A percentile compares a stretch with the other conserved stretches of the same genome.
These are phyloP conservation scores for Neurospora africana DNA, from an alignment of 495 filamentous ascomycete species.

Conservation along the genomic window DNA sequence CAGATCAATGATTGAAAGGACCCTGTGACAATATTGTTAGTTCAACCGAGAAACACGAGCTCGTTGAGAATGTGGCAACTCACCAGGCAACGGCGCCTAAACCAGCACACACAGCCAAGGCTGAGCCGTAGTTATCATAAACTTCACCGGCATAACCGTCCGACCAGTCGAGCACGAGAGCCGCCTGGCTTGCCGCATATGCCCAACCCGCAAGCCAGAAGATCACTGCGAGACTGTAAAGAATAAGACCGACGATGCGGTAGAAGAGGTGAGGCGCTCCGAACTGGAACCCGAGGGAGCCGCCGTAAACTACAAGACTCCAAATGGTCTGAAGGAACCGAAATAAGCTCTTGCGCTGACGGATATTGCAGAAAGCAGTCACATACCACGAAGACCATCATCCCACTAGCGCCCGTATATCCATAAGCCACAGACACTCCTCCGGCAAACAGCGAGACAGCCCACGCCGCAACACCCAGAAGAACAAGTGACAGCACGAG, in stretches of 20 bases:
- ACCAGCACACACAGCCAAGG: conserved; percentile 27
- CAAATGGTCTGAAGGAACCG: conserved; percentile 16
- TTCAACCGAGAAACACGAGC: neutral
- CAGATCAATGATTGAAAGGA: conserved; percentile 25
- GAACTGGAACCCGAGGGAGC: conserved; percentile 16
- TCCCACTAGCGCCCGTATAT: conserved; percentile 17
- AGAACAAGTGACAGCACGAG: conserved; percentile 27
- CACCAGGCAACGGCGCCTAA: conserved; percentile 31
- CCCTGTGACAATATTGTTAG: conserved; percentile 12
- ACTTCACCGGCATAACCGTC: neutral
- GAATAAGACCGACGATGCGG: conserved; percentile 21
- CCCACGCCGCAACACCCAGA: conserved; percentile 24
- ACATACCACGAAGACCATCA: conserved; percentile 30
- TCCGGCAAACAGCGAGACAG: conserved; percentile 15
- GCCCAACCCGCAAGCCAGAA: conserved; percentile 35
- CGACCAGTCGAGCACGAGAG: conserved; percentile 9
- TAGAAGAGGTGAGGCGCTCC: conserved; percentile 23
- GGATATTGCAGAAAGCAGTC: neutral
- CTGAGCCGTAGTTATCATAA: conserved; percentile 12
- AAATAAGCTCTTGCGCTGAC: neutral
- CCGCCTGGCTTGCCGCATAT: conserved; percentile 26
- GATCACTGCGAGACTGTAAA: conserved; percentile 23
- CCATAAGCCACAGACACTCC: neutral
- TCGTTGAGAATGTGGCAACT: neutral
- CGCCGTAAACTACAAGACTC: conserved; percentile 28